A percentile compares a stretch with the other conserved stretches of the same genome.
phyloP scores from a whole-genome alignment of 345 rosid species.

The Arabidopsis arenosa region DNA sequence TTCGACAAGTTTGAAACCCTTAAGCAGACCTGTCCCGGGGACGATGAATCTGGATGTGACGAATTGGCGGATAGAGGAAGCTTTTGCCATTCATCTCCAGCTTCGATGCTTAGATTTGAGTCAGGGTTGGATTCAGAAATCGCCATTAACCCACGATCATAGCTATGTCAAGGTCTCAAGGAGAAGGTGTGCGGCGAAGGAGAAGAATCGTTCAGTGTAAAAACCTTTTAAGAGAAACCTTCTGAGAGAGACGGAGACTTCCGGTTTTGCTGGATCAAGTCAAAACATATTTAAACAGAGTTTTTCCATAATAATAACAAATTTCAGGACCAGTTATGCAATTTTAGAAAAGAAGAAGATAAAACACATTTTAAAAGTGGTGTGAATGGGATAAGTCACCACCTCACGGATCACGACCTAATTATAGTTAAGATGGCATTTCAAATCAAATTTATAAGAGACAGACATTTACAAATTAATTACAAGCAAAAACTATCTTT shows the following conservation, averaged over 20 bases:
- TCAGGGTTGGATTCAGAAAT: constrained; percentile 29
- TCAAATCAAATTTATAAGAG: constrained; percentile 10
- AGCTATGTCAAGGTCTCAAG: constrained; percentile 27
- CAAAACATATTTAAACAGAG: neutral
- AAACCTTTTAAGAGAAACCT: constrained; percentile 35
- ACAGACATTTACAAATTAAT: neutral
- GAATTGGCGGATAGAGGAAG: constrained; percentile 54
- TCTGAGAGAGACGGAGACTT: neutral
- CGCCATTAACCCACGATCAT: constrained; percentile 49
- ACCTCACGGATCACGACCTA: constrained; percentile 34
- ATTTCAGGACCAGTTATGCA: constrained; percentile 3
- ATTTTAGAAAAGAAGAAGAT: neutral
- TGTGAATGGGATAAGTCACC: constrained; percentile 33
- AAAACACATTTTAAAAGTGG: neutral
- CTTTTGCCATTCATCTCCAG: constrained; percentile 76
- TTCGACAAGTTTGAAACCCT: constrained; percentile 47
- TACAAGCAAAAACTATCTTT: constrained; percentile 16
- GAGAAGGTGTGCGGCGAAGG: constrained; percentile 36
- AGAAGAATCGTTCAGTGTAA: constrained; percentile 8
- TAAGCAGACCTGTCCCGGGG: constrained; percentile 37
- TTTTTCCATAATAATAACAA: neutral
- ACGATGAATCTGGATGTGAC: constrained; percentile 45
- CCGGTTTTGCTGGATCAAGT: neutral
- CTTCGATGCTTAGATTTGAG: constrained; percentile 35
- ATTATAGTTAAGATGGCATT: constrained; percentile 28